Percentiles rank a stretch among this genome's conserved stretches.
Evolutionary conservation across 371 early-diverging fungal species (phyloP).

Genomic region (Mortierella sp.): DNA sequence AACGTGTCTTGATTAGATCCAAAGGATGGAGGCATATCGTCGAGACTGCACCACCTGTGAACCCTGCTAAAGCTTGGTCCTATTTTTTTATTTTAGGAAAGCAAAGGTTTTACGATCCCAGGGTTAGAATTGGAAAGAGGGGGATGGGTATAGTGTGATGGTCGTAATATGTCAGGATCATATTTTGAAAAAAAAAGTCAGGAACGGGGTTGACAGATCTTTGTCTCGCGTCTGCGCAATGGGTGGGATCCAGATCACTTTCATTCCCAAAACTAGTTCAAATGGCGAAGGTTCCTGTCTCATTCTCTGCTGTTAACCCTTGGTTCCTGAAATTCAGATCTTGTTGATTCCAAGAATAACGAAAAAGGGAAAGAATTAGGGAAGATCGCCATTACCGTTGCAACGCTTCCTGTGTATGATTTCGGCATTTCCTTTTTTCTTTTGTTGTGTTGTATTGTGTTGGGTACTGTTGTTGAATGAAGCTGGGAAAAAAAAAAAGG

Average conservation of each 20-base stretch:
- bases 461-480: background rate
- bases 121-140: no score
- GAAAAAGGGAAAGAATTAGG: background rate
- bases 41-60: conserved; percentile 87
- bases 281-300: no score
- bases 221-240: no score
- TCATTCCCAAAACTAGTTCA: no score
- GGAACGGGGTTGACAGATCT: no score
- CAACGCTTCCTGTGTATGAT: conserved; percentile 57
- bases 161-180: no score
- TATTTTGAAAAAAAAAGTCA: no score
- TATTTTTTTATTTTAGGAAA: conserved; percentile 32
- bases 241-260: no score
- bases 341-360: background rate
- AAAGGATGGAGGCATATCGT: conserved; percentile 90
- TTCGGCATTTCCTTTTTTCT: conserved; percentile 34
- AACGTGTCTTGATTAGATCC: conserved; percentile 92
- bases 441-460: background rate
- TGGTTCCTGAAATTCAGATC: background rate
- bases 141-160: no score
- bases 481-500: background rate
- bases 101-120: background rate
- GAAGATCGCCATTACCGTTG: conserved; percentile 37
- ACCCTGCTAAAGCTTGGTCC: conserved; percentile 94
- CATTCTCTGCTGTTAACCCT: no score